Conservation (phyloP, 148 eudicot species). For the Rhododendron williamsianum region DNA sequence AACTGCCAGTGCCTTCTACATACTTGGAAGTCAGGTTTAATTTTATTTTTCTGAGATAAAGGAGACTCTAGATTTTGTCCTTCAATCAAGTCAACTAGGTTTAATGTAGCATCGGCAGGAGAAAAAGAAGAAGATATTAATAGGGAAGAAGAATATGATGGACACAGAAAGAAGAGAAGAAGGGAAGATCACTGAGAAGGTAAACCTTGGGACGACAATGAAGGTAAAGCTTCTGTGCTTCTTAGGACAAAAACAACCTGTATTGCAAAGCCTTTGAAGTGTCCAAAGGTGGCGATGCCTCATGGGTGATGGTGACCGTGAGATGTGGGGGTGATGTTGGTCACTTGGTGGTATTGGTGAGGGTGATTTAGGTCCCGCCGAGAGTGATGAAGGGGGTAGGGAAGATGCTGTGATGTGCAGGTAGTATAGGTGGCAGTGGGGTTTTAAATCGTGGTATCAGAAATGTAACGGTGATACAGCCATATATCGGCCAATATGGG, state of each 20-base stretch:
- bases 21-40: background rate
- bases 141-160: background rate
- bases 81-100: background rate
- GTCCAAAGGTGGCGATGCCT: background rate
- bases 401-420: background rate
- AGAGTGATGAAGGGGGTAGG: background rate
- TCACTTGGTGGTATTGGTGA: background rate
- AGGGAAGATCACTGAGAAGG: background rate
- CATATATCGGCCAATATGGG: background rate
- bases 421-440: background rate
- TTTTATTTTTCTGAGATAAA: background rate
- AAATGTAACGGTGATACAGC: background rate
- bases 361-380: background rate
- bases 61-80: background rate
- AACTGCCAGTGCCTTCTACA: background rate
- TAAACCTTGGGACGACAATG: background rate
- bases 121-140: background rate
- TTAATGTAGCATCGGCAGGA: background rate
- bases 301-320: background rate
- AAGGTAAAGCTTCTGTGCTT: background rate
- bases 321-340: background rate
- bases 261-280: background rate
- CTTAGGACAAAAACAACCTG: background rate
- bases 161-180: background rate
- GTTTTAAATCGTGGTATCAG: background rate